Conservation (phyloP, 73 alveolate genomes). For the Paramecium pentaurelia region DNA sequence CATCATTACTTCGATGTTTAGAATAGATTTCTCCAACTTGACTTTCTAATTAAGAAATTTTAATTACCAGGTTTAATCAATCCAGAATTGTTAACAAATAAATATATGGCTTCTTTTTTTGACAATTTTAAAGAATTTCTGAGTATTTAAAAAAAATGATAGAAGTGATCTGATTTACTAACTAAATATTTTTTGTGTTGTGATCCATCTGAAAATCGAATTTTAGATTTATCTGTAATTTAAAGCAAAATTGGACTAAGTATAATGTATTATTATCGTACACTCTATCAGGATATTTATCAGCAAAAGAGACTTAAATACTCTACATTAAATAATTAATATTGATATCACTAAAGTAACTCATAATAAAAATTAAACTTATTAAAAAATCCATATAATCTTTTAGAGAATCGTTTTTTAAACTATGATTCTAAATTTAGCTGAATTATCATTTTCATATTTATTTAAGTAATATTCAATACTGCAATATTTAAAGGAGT, state of each 20-base stretch:
- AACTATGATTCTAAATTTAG: not conserved
- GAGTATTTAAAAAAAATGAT: not conserved
- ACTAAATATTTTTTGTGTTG: conserved; percentile 10
- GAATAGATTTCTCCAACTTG: conserved; percentile 1
- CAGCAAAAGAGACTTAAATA: not conserved
- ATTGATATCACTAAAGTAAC: not conserved
- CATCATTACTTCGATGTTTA: not conserved
- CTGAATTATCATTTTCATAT: conserved; percentile 2
- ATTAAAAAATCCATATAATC: not conserved
- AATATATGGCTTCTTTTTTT: not conserved
- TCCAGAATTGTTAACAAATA: conserved; percentile 14
- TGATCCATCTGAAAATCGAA: not conserved
- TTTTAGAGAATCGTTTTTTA: not conserved
- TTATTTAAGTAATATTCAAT: not conserved
- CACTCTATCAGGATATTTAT: conserved; percentile 23
- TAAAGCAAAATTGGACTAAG: not conserved
- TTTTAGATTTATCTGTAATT: not conserved
- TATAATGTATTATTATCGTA: not conserved
- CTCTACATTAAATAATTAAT: not conserved
- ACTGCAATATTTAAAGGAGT: not conserved
- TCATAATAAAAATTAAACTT: not conserved
- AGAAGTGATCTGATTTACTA: conserved; percentile 44
- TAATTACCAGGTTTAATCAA: not conserved
- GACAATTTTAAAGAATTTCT: not conserved
- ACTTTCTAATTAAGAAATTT: not conserved